Evolutionary conservation across 2,329 filamentous ascomycete species (phyloP).

Genomic region (Amauroascus niger): DNA sequence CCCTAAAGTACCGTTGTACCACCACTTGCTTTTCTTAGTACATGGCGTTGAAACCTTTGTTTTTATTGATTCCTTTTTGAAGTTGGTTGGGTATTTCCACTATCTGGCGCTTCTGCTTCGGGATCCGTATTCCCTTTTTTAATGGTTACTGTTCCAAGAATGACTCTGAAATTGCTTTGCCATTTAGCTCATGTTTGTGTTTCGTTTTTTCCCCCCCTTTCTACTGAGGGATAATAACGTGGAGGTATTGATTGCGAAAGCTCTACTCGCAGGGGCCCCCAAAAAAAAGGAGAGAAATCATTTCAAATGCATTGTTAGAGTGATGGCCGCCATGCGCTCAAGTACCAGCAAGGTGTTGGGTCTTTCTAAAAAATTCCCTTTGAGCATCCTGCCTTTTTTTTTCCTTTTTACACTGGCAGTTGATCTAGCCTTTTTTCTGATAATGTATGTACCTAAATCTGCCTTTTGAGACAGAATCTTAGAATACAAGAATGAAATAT

Average conservation of each 20-base stretch:
- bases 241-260: slow-evolving; percentile 4
- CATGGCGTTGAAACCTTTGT: not conserved
- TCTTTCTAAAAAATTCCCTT: slow-evolving; percentile 10
- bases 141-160: slow-evolving; percentile 6
- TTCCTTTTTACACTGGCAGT: not conserved
- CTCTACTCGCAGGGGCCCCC: not conserved
- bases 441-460: slow-evolving; percentile 7
- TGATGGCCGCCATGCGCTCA: slow-evolving; percentile 19
- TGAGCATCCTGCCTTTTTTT: not conserved
- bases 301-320: slow-evolving; percentile 19
- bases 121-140: slow-evolving; percentile 3
- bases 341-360: slow-evolving; percentile 22
- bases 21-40: slow-evolving; percentile 24
- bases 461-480: not conserved
- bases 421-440: not conserved
- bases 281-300: not conserved
- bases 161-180: slow-evolving; percentile 11
- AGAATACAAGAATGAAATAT: slow-evolving; percentile 11
- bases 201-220: not conserved
- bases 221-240: slow-evolving; percentile 3
- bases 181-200: not conserved
- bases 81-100: slow-evolving; percentile 13
- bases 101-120: slow-evolving; percentile 13
- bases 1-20: slow-evolving; percentile 31
- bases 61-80: slow-evolving; percentile 7